Evolutionary conservation across 495 filamentous ascomycete genomes (phyloP).

Genomic region (Neurospora sp.): DNA sequence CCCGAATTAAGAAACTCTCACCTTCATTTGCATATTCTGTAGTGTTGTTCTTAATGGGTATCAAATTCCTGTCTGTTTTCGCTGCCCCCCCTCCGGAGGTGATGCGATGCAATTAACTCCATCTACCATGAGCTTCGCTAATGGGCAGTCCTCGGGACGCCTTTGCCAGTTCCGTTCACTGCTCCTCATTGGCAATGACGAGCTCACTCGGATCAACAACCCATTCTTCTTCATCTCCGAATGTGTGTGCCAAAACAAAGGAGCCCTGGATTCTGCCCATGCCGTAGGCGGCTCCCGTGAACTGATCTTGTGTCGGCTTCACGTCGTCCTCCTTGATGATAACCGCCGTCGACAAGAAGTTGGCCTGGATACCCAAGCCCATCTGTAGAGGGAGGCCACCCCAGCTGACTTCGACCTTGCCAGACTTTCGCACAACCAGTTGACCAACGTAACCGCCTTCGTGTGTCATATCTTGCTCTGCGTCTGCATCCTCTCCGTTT

Average conservation of each 20-base stretch:
- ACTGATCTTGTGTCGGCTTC: constrained; percentile 22
- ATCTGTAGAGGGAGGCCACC: constrained; percentile 43
- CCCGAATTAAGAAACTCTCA: background rate
- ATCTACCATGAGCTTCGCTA: background rate
- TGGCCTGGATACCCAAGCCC: constrained; percentile 29
- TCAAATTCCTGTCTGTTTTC: background rate
- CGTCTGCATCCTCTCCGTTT: constrained; percentile 5
- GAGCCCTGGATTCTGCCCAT: constrained; percentile 51
- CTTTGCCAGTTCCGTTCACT: constrained; percentile 1
- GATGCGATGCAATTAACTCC: background rate
- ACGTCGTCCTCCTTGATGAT: constrained; percentile 34
- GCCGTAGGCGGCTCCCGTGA: constrained; percentile 34
- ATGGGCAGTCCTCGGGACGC: background rate
- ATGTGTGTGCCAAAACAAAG: constrained; percentile 46
- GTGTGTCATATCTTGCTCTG: constrained; percentile 3
- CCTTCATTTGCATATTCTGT: background rate
- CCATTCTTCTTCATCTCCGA: constrained; percentile 39
- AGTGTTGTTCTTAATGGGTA: background rate
- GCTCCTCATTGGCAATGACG: constrained; percentile 3
- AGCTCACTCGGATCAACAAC: constrained; percentile 19
- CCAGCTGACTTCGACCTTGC: constrained; percentile 50
- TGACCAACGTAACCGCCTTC: constrained; percentile 47
- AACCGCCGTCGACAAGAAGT: constrained; percentile 35
- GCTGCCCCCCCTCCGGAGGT: background rate
- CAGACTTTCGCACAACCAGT: constrained; percentile 48